These are phyloP conservation scores for Eremomyces bilateralis DNA, from an alignment of 495 filamentous ascomycete genomes.

Conservation along the genomic window DNA sequence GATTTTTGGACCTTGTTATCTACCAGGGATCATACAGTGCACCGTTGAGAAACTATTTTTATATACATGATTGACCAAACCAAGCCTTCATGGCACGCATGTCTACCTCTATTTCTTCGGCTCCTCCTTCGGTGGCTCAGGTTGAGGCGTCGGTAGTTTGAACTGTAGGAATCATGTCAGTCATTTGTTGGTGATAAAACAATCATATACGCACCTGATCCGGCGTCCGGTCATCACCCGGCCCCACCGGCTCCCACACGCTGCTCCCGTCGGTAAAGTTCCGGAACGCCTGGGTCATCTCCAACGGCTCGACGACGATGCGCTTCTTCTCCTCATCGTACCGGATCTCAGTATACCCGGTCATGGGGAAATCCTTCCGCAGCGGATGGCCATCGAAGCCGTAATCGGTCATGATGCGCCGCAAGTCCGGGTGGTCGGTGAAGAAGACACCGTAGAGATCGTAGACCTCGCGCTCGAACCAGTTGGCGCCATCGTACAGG, in stretches of 20 bases:
- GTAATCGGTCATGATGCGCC: constrained; percentile 99
- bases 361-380: constrained; percentile 94
- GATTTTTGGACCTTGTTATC: neutral
- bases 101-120: constrained; percentile 58
- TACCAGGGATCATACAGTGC: constrained; percentile 1
- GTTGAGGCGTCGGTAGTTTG: constrained; percentile 86
- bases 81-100: neutral
- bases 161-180: constrained; percentile 27
- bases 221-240: constrained; percentile 57
- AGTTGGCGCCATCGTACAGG: constrained; percentile 88
- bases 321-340: constrained; percentile 99
- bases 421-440: constrained; percentile 78
- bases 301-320: constrained; percentile 90
- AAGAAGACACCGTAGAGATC: constrained; percentile 98
- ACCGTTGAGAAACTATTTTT: constrained; percentile 12
- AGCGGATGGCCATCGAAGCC: constrained; percentile 96
- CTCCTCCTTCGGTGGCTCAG: constrained; percentile 73
- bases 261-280: constrained; percentile 55
- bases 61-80: constrained; percentile 8
- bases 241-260: constrained; percentile 79
- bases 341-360: constrained; percentile 86
- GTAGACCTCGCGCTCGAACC: constrained; percentile 97
- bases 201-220: constrained; percentile 33
- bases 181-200: constrained; percentile 4
- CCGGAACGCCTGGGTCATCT: constrained; percentile 95